Evolutionary conservation across 495 filamentous ascomycete genomes (phyloP), one percentile per base, ranked within the genome.

Genomic region (Penicillium parvum): DNA sequence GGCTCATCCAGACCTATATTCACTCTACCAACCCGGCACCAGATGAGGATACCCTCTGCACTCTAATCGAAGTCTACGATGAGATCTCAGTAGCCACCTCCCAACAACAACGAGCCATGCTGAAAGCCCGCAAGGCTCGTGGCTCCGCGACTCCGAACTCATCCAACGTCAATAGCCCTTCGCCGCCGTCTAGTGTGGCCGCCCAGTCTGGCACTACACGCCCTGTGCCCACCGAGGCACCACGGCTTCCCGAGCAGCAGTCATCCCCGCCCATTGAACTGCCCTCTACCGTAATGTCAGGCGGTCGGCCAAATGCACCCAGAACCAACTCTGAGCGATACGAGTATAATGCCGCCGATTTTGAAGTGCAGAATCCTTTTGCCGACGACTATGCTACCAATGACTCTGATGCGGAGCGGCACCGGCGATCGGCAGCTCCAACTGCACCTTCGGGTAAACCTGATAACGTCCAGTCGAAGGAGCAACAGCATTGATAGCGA

Each of bases 51-150:
- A 97, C 92, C 1, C 80, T 99, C 63, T 78, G 89, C 46, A 90
- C 82, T 14, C 66, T 99, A 33, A 95, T 99, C 58, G 90, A 97
- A 64, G 91, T 89, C 26, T 95, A 94, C 57, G 94, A 97, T 54
- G 82, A 88, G 56, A 71, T 98, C 14, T 81, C 82, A 17, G 76
- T 84, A 12, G 81, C 90, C 0, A 65, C 89, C 6, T 89, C 78
- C 40, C 81, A 86, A 39, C 85, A 96, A 65, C 86, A 90, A 55
- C 81, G 85, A 17, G 84, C 88, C 11, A 68, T 95, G 45, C 74
- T 95, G 11, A 74, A 82, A 49, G 91, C 91, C 1, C 75, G 83
- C 44, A 66, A 64, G 30, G 48, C 54, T 9, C 45, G 53, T 8
- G 60, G 58, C 2, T 53, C 57, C 16, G 37, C 55, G 1, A 58